Percentiles rank a stretch among this genome's conserved stretches.
Evolutionary conservation across 805 yeast species (phyloP).

Genomic region (Brettanomyces bruxellensis): DNA sequence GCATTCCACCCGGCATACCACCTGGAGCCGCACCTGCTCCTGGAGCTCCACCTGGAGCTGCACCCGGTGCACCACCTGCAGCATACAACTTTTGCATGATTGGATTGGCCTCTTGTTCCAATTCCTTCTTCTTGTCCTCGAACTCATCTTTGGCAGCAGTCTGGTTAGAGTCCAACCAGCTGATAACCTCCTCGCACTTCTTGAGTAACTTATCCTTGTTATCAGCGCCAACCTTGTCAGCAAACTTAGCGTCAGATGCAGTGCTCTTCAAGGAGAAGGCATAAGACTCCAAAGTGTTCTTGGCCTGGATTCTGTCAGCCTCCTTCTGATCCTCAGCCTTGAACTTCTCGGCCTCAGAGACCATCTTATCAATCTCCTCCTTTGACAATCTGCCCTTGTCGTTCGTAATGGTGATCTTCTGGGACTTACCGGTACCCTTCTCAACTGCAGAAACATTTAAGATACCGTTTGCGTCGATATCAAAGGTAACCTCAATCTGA

Average conservation of each 20-base stretch:
- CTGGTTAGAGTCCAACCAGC: conserved; percentile 91
- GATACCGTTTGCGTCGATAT: conserved; percentile 95
- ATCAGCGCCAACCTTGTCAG: conserved; percentile 31
- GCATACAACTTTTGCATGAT: conserved; percentile 95
- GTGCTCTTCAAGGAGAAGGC: conserved; percentile 91
- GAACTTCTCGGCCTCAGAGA: conserved; percentile 93
- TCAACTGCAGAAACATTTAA: conserved; percentile 93
- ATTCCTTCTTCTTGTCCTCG: conserved; percentile 90
- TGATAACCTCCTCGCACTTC: conserved; percentile 69
- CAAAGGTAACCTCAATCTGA: conserved; percentile 95
- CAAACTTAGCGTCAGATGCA: conserved; percentile 89
- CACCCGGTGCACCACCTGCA: conserved; percentile 71
- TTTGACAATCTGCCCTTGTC: conserved; percentile 97
- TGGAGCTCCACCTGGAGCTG: conserved; percentile 20
- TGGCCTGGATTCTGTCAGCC: conserved; percentile 98
- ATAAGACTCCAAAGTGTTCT: conserved; percentile 98
- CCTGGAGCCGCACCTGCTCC: conserved; percentile 46
- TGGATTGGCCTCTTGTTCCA: conserved; percentile 92
- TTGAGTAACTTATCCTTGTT: conserved; percentile 52
- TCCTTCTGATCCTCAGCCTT: conserved; percentile 94
- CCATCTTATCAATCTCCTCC: conserved; percentile 98
- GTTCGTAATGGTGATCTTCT: conserved; percentile 95
- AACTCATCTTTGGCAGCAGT: conserved; percentile 90
- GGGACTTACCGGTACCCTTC: conserved; percentile 97
- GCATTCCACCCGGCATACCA: conserved; percentile 51